phyloP scores from a whole-genome alignment of 176 grass and related monocot species.

The Hordeum marinum region DNA sequence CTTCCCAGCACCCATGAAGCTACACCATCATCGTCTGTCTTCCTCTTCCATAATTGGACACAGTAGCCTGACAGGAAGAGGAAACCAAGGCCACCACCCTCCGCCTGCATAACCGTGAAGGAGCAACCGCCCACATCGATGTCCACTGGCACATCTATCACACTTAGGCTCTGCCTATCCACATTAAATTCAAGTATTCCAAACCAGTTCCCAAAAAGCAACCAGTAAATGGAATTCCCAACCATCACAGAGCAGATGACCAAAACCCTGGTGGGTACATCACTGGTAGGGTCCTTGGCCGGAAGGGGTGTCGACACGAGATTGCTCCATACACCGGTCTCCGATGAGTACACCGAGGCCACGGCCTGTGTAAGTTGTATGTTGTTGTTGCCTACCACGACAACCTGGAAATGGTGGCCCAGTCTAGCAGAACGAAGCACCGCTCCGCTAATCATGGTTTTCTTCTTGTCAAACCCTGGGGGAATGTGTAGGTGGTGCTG shows the following conservation, averaged over 20 bases:
- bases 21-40: not conserved
- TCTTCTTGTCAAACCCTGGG: not conserved
- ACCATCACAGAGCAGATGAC: not conserved
- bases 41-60: not conserved
- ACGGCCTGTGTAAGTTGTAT: not conserved
- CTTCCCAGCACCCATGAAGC: not conserved
- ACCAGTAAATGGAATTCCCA: not conserved
- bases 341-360: not conserved
- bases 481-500: not conserved
- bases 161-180: not conserved
- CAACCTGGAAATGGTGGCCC: not conserved
- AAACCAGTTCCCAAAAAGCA: not conserved
- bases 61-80: not conserved
- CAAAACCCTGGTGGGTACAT: not conserved
- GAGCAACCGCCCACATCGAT: rapidly evolving
- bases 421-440: not conserved
- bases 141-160: not conserved
- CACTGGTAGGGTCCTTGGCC: rapidly evolving
- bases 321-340: not conserved
- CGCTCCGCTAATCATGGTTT: not conserved
- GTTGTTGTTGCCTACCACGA: not conserved
- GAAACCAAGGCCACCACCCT: not conserved
- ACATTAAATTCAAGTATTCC: not conserved
- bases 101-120: not conserved
- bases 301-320: too few species aligned